phyloP scores from a whole-genome alignment of 2,329 filamentous ascomycete genomes.

The Ascochyta rabiei region DNA sequence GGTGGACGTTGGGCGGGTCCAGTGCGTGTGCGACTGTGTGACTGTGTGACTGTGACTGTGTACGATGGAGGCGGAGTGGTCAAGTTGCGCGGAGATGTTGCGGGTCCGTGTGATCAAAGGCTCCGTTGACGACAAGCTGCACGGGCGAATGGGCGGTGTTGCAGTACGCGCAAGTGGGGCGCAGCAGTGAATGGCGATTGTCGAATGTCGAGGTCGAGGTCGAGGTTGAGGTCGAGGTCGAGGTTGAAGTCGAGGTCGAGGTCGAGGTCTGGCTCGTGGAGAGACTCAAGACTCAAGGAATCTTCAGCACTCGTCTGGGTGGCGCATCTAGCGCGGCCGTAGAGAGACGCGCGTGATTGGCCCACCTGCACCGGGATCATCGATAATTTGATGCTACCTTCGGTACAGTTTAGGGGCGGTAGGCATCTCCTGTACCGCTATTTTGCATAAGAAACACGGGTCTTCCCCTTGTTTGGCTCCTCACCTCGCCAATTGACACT shows the following conservation, averaged over 20 bases:
- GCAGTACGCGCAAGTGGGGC: slow-evolving; percentile 16
- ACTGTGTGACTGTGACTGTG: slow-evolving; percentile 6
- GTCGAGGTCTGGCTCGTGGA: slow-evolving; percentile 8
- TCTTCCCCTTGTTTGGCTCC: slow-evolving; percentile 22
- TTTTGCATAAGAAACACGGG: slow-evolving; percentile 26
- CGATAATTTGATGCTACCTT: slow-evolving; percentile 9
- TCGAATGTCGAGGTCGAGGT: too few species aligned
- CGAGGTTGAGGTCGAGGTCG: too few species aligned
- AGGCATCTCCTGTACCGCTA: slow-evolving; percentile 38
- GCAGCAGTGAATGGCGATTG: slow-evolving; percentile 7
- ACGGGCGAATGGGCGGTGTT: slow-evolving; percentile 7
- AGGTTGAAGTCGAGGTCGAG: too few species aligned
- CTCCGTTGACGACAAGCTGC: neutral
- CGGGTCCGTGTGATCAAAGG: neutral
- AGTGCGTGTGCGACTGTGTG: slow-evolving; percentile 5
- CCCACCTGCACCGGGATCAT: neutral
- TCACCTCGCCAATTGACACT: slow-evolving; percentile 25
- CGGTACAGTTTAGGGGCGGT: slow-evolving; percentile 18
- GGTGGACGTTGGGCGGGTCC: slow-evolving; percentile 1
- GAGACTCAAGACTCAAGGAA: neutral
- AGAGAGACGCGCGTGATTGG: slow-evolving; percentile 12
- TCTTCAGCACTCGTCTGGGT: slow-evolving; percentile 4
- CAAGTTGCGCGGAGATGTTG: neutral
- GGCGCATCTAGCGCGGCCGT: slow-evolving; percentile 12
- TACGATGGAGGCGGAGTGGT: neutral